A percentile compares a stretch with the other conserved stretches of the same genome.
phyloP scores from a whole-genome alignment of 2,329 filamentous ascomycete genomes.

The Fusarium chlamydosporum region DNA sequence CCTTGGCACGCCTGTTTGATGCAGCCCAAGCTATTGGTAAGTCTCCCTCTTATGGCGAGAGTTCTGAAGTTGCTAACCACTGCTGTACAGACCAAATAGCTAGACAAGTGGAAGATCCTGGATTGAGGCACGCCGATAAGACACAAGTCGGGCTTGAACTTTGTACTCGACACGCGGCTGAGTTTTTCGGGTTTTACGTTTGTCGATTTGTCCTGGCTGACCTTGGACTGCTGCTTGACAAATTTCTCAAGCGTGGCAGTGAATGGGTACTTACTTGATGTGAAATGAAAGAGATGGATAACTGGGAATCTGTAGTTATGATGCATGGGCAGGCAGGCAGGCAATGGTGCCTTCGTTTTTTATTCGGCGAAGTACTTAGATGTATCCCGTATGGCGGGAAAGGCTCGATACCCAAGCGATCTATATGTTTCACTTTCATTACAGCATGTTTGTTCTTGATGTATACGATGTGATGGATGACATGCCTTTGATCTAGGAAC shows the following conservation, averaged over 20 bases:
- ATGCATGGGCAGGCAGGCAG: slow-evolving; percentile 36
- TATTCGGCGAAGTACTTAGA: slow-evolving; percentile 39
- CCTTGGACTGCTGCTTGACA: slow-evolving; percentile 87
- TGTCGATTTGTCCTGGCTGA: slow-evolving; percentile 95
- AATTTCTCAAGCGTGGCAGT: slow-evolving; percentile 95
- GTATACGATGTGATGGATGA: slow-evolving; percentile 5
- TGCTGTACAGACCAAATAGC: slow-evolving; percentile 85
- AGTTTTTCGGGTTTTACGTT: slow-evolving; percentile 98
- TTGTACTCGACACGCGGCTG: slow-evolving; percentile 90
- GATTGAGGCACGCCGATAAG: slow-evolving; percentile 89
- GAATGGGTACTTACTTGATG: slow-evolving; percentile 81
- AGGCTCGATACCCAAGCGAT: slow-evolving; percentile 51
- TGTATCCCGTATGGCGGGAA: slow-evolving; percentile 43
- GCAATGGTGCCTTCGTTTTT: slow-evolving; percentile 42
- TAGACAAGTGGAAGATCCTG: slow-evolving; percentile 94
- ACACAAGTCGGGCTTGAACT: slow-evolving; percentile 96
- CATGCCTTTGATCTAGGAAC: neutral
- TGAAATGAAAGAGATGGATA: slow-evolving; percentile 25
- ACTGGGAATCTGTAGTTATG: slow-evolving; percentile 22
- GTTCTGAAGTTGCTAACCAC: neutral
- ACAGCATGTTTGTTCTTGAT: slow-evolving; percentile 8
- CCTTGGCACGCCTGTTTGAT: slow-evolving; percentile 91
- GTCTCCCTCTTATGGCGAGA: slow-evolving; percentile 47
- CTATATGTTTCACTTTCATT: slow-evolving; percentile 46
- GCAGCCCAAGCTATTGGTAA: slow-evolving; percentile 92